Evolutionary conservation across 1,139 yeast genomes (phyloP).

Genomic region (Candida frijolesensis): DNA sequence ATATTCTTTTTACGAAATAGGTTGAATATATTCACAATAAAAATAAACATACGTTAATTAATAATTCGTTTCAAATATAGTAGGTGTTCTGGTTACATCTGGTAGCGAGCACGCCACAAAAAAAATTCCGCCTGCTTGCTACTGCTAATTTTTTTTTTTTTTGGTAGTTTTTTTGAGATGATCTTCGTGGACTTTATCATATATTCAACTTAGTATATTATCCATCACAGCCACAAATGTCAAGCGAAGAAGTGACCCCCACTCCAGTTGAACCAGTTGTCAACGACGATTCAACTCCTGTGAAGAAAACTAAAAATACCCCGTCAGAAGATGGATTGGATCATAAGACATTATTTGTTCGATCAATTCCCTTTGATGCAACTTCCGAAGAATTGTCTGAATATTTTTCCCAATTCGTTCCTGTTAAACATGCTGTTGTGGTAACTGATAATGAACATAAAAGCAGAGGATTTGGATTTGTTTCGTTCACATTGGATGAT

Average conservation of each 20-base stretch:
- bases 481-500: slow-evolving; percentile 81
- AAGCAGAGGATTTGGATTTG: slow-evolving; percentile 95
- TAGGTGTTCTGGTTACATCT: background rate
- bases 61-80: no score
- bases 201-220: background rate
- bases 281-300: slow-evolving; percentile 7
- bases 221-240: background rate
- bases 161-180: slow-evolving; percentile 5
- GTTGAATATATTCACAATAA: background rate
- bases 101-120: background rate
- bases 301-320: slow-evolving; percentile 3
- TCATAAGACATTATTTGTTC: slow-evolving; percentile 75
- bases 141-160: no score
- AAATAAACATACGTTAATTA: background rate
- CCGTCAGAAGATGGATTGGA: slow-evolving; percentile 45
- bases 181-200: background rate
- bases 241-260: background rate
- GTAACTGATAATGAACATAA: slow-evolving; percentile 76
- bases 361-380: slow-evolving; percentile 79
- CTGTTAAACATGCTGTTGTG: slow-evolving; percentile 92
- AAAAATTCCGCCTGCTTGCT: no score
- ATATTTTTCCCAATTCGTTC: slow-evolving; percentile 88
- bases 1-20: background rate
- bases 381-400: slow-evolving; percentile 80
- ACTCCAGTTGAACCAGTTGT: background rate